These are phyloP conservation scores for Aspergillus ustus DNA, from an alignment of 2,329 filamentous ascomycete species.

Conservation along the genomic window DNA sequence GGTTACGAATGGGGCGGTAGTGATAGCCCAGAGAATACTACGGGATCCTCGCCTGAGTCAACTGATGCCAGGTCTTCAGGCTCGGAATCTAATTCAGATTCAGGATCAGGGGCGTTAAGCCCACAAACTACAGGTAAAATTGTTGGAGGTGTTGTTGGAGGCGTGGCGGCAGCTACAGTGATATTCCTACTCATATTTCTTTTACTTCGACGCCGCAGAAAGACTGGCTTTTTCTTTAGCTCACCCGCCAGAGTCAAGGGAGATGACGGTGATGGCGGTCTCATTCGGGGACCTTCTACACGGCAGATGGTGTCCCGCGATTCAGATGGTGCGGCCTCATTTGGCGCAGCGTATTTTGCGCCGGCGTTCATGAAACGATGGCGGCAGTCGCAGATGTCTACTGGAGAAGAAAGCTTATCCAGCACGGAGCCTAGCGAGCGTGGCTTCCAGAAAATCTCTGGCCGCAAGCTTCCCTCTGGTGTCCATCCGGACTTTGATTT, in stretches of 20 bases:
- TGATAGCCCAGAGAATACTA: not conserved
- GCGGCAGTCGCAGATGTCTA: constrained; percentile 43
- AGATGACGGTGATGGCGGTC: constrained; percentile 4
- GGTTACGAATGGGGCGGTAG: constrained; percentile 1
- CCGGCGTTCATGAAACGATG: constrained; percentile 48
- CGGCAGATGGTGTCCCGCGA: constrained; percentile 42
- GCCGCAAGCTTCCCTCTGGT: constrained; percentile 53
- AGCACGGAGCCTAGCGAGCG: constrained; percentile 47
- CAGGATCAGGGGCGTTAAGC: constrained; percentile 24
- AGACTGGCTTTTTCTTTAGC: constrained; percentile 39
- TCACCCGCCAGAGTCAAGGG: constrained; percentile 3
- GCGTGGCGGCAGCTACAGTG: constrained; percentile 57
- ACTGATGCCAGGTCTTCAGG: not conserved
- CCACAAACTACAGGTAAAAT: constrained; percentile 55
- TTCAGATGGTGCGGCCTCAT: constrained; percentile 45
- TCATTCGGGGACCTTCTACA: constrained; percentile 8
- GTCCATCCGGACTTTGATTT: constrained; percentile 53
- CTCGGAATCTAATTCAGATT: constrained; percentile 16
- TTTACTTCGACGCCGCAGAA: constrained; percentile 50
- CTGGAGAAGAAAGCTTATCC: constrained; percentile 39
- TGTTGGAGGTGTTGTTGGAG: constrained; percentile 67
- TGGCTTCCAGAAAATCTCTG: constrained; percentile 55
- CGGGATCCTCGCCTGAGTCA: not conserved
- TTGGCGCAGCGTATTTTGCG: constrained; percentile 43
- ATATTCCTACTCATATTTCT: constrained; percentile 11